Evolutionary conservation across 441 rosid species (phyloP).

Genomic region (Geranium incanum): DNA sequence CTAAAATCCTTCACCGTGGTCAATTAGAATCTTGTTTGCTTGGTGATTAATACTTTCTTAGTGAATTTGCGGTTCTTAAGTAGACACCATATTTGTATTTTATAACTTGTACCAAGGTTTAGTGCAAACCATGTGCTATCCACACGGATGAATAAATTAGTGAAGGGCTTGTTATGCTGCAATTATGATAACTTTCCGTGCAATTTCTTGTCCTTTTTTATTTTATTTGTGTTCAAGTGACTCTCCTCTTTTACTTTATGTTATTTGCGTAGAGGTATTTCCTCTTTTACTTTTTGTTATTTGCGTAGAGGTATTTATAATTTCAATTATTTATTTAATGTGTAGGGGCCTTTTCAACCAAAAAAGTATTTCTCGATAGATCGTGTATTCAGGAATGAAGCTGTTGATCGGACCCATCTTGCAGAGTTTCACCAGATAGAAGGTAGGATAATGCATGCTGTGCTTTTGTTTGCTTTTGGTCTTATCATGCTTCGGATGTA

Average conservation of each 20-base stretch:
- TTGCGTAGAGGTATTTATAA: not conserved
- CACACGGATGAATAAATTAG: not conserved
- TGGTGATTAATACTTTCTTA: not conserved
- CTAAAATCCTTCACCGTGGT: not conserved
- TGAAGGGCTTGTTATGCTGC: not conserved
- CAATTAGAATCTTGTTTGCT: not conserved
- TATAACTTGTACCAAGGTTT: not conserved
- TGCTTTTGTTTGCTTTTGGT: not conserved
- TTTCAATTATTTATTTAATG: constrained; percentile 14
- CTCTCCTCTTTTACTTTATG: not conserved
- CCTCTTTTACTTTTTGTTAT: not conserved
- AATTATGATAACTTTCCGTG: not conserved
- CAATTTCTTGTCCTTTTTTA: not conserved
- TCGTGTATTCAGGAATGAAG: constrained; percentile 95
- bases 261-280: not conserved
- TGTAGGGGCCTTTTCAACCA: constrained; percentile 57
- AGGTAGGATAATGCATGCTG: constrained; percentile 37
- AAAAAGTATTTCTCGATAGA: constrained; percentile 90
- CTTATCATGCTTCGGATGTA: not conserved
- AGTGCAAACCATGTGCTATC: not conserved
- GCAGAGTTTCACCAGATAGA: constrained; percentile 97
- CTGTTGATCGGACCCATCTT: constrained; percentile 86
- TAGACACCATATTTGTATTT: not conserved
- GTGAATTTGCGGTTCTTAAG: not conserved
- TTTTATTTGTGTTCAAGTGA: not conserved